Evolutionary conservation across 163 green algal species (phyloP).

Genomic region (Smithsoniella earleae): DNA sequence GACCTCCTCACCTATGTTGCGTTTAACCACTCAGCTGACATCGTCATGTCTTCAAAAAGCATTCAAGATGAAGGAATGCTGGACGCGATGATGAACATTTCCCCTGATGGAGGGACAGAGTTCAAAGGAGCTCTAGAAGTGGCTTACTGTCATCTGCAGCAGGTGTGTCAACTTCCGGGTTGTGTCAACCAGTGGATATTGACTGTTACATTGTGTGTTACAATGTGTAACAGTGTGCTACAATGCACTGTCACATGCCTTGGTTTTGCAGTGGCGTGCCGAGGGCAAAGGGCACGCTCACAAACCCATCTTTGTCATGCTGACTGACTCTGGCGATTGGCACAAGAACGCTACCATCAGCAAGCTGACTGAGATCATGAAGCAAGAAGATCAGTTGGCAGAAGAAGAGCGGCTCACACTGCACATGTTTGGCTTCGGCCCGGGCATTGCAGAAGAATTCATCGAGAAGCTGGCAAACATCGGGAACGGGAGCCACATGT

Average conservation of each 20-base stretch:
- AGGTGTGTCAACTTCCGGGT: not conserved
- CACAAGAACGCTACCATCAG: not conserved
- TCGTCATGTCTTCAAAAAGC: not conserved
- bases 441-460: slow-evolving; percentile 14
- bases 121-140: not conserved
- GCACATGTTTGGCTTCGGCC: slow-evolving; percentile 32
- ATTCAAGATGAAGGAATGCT: not conserved
- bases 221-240: too few relatives aligned
- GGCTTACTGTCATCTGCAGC: not conserved
- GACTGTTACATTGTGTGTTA: too few relatives aligned
- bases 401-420: not conserved
- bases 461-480: slow-evolving; percentile 31
- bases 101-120: not conserved
- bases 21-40: slow-evolving; percentile 10
- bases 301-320: slow-evolving; percentile 31
- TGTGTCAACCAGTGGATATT: too few relatives aligned
- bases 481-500: slow-evolving; percentile 20
- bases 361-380: slow-evolving; percentile 11
- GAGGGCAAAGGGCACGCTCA: not conserved
- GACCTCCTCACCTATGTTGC: slow-evolving; percentile 28
- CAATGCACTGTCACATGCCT: too few relatives aligned
- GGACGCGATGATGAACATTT: slow-evolving; percentile 1
- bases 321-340: slow-evolving; percentile 27
- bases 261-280: slow-evolving; percentile 15
- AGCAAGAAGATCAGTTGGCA: slow-evolving; percentile 4